Percentiles rank a stretch among this genome's conserved stretches.
Evolutionary conservation across 129 eudicot genomes (phyloP).

Genomic region (Escallonia herrerae): DNA sequence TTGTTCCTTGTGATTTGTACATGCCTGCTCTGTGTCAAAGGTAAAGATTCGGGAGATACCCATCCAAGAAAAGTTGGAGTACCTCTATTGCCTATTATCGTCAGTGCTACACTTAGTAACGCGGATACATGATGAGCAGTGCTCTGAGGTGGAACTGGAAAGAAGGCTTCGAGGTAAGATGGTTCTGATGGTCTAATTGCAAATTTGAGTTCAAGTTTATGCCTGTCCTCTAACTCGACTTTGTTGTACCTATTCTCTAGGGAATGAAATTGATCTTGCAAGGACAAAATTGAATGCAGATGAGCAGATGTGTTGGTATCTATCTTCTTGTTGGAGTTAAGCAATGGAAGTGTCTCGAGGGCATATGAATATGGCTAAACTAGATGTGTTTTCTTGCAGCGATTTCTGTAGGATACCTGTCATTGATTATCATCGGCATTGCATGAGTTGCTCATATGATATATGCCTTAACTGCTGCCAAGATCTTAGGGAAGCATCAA

Average conservation of each 20-base stretch:
- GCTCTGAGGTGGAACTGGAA: constrained; percentile 83
- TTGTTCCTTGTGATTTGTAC: constrained; percentile 4
- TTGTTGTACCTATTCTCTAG: constrained; percentile 30
- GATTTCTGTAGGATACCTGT: constrained; percentile 88
- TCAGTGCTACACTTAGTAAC: constrained; percentile 86
- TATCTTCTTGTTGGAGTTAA: too few relatives aligned
- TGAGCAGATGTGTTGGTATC: constrained; percentile 98
- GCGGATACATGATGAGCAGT: constrained; percentile 74
- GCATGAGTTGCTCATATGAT: constrained; percentile 81
- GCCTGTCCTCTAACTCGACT: background rate
- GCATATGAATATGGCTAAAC: background rate
- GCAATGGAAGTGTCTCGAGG: background rate
- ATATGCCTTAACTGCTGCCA: constrained; percentile 95
- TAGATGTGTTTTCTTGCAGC: constrained; percentile 37
- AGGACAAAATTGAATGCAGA: constrained; percentile 86
- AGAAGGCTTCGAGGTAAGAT: constrained; percentile 68
- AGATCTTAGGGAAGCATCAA: constrained; percentile 65
- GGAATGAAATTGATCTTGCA: constrained; percentile 67
- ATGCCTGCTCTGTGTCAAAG: constrained; percentile 27
- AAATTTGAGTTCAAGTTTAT: constrained; percentile 4
- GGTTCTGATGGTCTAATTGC: constrained; percentile 15
- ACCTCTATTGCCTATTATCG: constrained; percentile 70
- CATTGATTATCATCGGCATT: constrained; percentile 93
- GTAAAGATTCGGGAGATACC: constrained; percentile 83
- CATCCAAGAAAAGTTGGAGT: constrained; percentile 78